Percentiles rank a stretch among this genome's conserved stretches.
Conservation (phyloP, 345 rosid species). For the Excoecaria agallocha region DNA sequence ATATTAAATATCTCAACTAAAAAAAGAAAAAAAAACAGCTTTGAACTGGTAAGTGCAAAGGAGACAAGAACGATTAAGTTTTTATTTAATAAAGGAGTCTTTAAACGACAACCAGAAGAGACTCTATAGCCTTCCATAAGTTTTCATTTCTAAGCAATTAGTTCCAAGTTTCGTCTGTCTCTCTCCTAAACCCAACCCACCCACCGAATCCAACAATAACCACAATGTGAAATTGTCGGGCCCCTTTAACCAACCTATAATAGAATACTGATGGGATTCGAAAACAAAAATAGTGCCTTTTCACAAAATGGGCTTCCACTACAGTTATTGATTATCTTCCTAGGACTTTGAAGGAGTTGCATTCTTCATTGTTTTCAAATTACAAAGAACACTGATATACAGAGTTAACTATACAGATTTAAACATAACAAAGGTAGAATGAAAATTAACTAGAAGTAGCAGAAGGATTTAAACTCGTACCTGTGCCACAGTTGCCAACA, state of each 20-base stretch:
- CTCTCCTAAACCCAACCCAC: constrained; percentile 28
- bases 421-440: no score
- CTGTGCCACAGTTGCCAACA: no score
- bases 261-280: neutral
- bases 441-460: no score
- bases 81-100: neutral
- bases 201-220: constrained; percentile 47
- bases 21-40: neutral
- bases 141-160: neutral
- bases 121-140: constrained; percentile 7
- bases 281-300: neutral
- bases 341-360: no score
- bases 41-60: neutral
- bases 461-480: no score
- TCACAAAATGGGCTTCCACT: no score
- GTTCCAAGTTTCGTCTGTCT: constrained; percentile 8
- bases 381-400: no score
- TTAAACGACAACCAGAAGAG: constrained; percentile 9
- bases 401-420: no score
- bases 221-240: neutral
- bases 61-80: neutral
- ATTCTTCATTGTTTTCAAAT: no score
- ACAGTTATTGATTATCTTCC: no score
- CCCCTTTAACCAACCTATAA: neutral
- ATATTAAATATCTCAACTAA: neutral